Evolutionary conservation across 768 basidiomycete genomes (phyloP), one percentile per base, ranked within the genome.

Genomic region (Lactarius trivialis): DNA sequence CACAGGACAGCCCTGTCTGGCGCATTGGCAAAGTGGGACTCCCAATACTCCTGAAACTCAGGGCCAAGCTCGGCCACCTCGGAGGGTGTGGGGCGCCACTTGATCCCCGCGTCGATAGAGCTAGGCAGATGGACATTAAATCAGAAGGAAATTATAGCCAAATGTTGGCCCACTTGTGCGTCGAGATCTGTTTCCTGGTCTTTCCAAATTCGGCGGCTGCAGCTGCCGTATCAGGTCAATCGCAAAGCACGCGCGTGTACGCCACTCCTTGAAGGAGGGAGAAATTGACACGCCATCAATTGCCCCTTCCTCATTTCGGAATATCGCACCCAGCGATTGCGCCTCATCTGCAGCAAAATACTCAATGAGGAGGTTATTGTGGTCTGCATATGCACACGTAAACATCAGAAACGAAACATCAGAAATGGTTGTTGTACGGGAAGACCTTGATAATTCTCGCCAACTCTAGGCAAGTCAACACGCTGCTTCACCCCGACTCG

Each of bases 81-180:
- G 2, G 64, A 49, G 0, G 54, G 50, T 1, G 45, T 53, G 0
- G 71, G 71, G 2, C 72, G 68, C 19, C 66, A 36, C 56, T 71
- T 73, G 60, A 70, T 50, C 1, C 66, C 70, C 0, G 63, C 62
- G 28, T 72, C 72, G n/a, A 71, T 11, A 15, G 58, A 64, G 48
- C 72, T 72, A 52, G 32, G 21, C 2, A 28, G 0, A 9, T 5
- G 1, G n/a, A 54, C 7, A 33, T 54, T 9, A 34, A 32, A 2
- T 24, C 49, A 50, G 15, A 26, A 49, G n/a, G 14, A 7, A 4
- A 59, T 7, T 24, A n/a, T 36, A 21, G 7, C 1, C 17, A 24
- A 15, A n/a, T 17, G 12, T 70, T 76, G 67, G 85, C 77, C 2
- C 34, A 85, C 86, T 82, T 86, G 65, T 80, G 76, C 0, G 82